Percentiles rank a stretch among this genome's conserved stretches.
Evolutionary conservation across 1,284 basidiomycete species (phyloP).

Genomic region (Meira nashicola): DNA sequence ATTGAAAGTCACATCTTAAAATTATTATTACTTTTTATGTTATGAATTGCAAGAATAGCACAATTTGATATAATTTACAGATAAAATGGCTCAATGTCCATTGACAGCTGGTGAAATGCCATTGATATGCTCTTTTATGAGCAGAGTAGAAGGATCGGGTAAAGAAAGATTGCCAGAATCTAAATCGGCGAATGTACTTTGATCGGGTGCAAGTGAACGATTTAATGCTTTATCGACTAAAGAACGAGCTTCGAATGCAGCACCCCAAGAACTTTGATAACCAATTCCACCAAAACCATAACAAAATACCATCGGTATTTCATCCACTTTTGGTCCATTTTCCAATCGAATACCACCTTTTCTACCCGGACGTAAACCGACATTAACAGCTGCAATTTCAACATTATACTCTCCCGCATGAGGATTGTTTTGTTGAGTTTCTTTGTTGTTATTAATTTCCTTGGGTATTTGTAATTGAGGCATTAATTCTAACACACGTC

Average conservation of each 20-base stretch:
- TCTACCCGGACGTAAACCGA: conserved; percentile 36
- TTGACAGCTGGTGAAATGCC: too few relatives aligned
- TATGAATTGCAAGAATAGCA: too few relatives aligned
- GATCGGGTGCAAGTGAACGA: background rate
- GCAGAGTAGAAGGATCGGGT: too few relatives aligned
- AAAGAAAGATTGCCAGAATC: background rate
- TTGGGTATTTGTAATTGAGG: conserved; percentile 22
- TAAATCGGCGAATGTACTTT: conserved; percentile 6
- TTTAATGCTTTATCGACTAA: conserved; percentile 8
- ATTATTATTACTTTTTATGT: too few relatives aligned
- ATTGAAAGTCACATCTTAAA: too few relatives aligned
- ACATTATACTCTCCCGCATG: conserved; percentile 21
- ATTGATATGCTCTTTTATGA: too few relatives aligned
- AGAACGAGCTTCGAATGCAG: conserved; percentile 26
- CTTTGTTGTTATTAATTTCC: background rate
- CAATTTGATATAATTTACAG: too few relatives aligned
- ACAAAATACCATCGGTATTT: conserved; percentile 21
- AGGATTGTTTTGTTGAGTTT: background rate
- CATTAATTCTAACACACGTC: conserved; percentile 21
- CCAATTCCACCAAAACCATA: conserved; percentile 32
- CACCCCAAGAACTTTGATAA: conserved; percentile 45
- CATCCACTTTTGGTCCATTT: conserved; percentile 12
- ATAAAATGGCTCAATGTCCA: too few relatives aligned
- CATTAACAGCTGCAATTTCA: conserved; percentile 28
- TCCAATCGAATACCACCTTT: conserved; percentile 31